Evolutionary conservation across 352 stramenopile genomes (phyloP), one percentile per base, ranked within the genome.

Genomic region (Salisapilia sapeloensis): DNA sequence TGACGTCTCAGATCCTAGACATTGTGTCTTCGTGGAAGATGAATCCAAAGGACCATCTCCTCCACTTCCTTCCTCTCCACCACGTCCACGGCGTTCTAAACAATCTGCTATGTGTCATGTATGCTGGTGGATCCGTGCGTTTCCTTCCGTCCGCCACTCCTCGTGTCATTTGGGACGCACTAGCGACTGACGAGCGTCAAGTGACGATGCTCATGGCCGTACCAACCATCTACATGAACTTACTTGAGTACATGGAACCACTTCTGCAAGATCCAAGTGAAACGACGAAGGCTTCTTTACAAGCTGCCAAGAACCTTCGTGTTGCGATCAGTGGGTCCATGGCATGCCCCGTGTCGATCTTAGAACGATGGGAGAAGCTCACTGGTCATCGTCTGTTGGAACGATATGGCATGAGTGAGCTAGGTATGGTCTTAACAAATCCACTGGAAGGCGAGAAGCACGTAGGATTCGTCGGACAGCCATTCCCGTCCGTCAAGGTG

Each of bases 11-110:
- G 46, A 80, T 92, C 29, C 55, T 59, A 15, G 77, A 90, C 47
- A 40, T 95, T 17, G 59, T 87, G n/a, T 50, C 51, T 20, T 64
- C 71, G 6, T 96, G 82, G 84, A 57, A 75, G 36, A 94, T 89
- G 60, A 53, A 40, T 13, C 34, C 24, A 2, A 29, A 42, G 14
- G 84, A 96, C 49, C 67, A 77, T n/a, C 50, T 93, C 40, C 46
- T 94, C 17, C 78, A 94, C 42, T 87, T 92, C 39, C 33, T 96
- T 6, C 84, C 84, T 13, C 44, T 96, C 17, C 81, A 96, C 36
- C 84, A 95, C 39, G 60, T 94, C 5, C 83, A 96, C 47, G 83
- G 81, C 15, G 63, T 93, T 10, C 56, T 96, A 17, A 96, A 94
- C 59, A 92, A 89, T 30, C 27, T 92, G 13, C 43, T 80, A 11